Evolutionary conservation across 352 stramenopile species (phyloP), one percentile per base, ranked within the genome.

Genomic region (Pythium phragmitis): DNA sequence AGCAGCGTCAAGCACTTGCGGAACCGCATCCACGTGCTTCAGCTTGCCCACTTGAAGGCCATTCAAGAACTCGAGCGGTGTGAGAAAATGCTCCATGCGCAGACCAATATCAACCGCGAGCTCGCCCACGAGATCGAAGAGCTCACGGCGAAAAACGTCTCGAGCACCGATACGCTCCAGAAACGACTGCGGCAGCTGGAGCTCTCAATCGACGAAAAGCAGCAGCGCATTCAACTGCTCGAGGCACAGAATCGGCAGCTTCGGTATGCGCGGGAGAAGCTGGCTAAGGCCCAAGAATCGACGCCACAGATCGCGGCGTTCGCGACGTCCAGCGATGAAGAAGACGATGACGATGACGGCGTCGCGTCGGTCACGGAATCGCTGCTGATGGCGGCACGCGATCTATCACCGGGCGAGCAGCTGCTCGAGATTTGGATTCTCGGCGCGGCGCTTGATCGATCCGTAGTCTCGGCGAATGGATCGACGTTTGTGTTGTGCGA

Each of bases 41-140:
- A 98, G 57, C 77, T 97, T 16, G 79, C 83, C 16, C 92, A 98
- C 57, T 71, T 98, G 7, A 92, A 95, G 48, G 75, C 92, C 9
- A 91, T 91, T 57, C 88, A 96, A 55, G 94, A 98, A 57, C 72
- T 97, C 11, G 94, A 98, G 70, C 75, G 93, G 2, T 90, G 89
- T 43, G 94, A 98, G 59, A 90, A 95, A 67, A 98, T 98, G 92
- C 78, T 98, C 12, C 89, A 98, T 41, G 90, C 91, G 3, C 94
- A 98, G 69, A 97, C 86, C n/a, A 92, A 85, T 46, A 98, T 98
- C 69, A 98, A 98, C 63, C 76, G 87, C 14, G 93, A 98, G 63
- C 75, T 98, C 14, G 75, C 93, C 30, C 71, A 92, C 36, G 93
- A 98, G 63, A 87, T 98, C 34, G 89, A 97, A 55, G 87, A 97